phyloP scores from a whole-genome alignment of 371 early-diverging fungal genomes.

The Haplosporangium sp. region DNA sequence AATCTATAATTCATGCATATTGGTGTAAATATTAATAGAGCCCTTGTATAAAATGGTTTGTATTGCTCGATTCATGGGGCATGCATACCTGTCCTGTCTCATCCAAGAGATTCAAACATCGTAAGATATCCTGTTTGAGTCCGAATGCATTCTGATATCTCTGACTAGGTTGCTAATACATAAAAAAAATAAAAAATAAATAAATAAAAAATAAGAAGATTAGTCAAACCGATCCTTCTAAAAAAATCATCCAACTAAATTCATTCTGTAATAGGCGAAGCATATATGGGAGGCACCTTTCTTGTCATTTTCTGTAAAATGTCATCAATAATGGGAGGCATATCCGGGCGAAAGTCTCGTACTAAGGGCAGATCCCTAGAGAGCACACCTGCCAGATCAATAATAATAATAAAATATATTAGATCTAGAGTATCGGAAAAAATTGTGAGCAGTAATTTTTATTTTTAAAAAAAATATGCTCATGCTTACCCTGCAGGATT shows the following conservation, averaged over 20 bases:
- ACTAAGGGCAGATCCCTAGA: slow-evolving; percentile 63
- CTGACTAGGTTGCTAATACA: slow-evolving; percentile 66
- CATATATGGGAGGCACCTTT: slow-evolving; percentile 56
- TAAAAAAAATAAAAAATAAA: too few relatives aligned
- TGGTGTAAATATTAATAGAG: not conserved
- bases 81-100: slow-evolving; percentile 20
- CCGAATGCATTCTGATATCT: slow-evolving; percentile 71
- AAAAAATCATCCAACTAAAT: too few relatives aligned
- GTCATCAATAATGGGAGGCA: slow-evolving; percentile 60
- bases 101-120: slow-evolving; percentile 58
- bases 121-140: slow-evolving; percentile 66
- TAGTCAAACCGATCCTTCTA: too few relatives aligned
- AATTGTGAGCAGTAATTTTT: too few relatives aligned
- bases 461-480: too few relatives aligned
- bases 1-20: slow-evolving; percentile 21
- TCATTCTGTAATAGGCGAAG: not conserved
- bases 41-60: not conserved
- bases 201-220: too few relatives aligned
- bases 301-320: slow-evolving; percentile 70
- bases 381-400: slow-evolving; percentile 52
- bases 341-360: slow-evolving; percentile 59
- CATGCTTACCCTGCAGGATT: slow-evolving; percentile 60
- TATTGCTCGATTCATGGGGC: too few relatives aligned
- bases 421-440: too few relatives aligned
- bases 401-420: not conserved